These are phyloP conservation scores for Exidia glandulosa DNA, from an alignment of 768 basidiomycete species.

Conservation along the genomic window DNA sequence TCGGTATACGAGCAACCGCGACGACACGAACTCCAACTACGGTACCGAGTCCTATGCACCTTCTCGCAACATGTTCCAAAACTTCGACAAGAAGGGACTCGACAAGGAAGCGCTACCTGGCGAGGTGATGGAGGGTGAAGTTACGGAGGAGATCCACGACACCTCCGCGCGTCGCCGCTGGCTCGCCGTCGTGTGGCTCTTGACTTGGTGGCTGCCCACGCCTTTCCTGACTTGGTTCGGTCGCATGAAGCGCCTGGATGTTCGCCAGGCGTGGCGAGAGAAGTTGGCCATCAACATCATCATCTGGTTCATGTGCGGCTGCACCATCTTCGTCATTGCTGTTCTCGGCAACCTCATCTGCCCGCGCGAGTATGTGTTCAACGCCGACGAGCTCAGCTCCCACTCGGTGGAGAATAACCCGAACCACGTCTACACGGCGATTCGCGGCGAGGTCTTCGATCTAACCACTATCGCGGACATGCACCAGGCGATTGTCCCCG, in stretches of 20 bases:
- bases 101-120: conserved; percentile 81
- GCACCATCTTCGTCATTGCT: conserved; percentile 87
- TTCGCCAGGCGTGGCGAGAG: conserved; percentile 95
- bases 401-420: conserved; percentile 56
- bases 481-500: conserved; percentile 57
- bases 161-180: conserved; percentile 70
- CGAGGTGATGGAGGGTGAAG: conserved; percentile 80
- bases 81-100: conserved; percentile 59
- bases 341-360: conserved; percentile 82
- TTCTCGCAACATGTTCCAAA: conserved; percentile 91
- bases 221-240: conserved; percentile 59
- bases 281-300: conserved; percentile 90
- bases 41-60: conserved; percentile 93
- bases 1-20: conserved; percentile 63
- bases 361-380: conserved; percentile 89
- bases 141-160: conserved; percentile 78
- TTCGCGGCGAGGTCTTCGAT: conserved; percentile 94
- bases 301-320: conserved; percentile 90
- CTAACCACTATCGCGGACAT: conserved; percentile 53
- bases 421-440: conserved; percentile 66
- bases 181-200: conserved; percentile 76
- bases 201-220: conserved; percentile 89
- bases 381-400: conserved; percentile 55
- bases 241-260: conserved; percentile 87
- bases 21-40: conserved; percentile 69